A percentile compares a stretch with the other conserved stretches of the same genome.
phyloP scores from a whole-genome alignment of 1,284 basidiomycete species.

The Psilocybe mexicana region DNA sequence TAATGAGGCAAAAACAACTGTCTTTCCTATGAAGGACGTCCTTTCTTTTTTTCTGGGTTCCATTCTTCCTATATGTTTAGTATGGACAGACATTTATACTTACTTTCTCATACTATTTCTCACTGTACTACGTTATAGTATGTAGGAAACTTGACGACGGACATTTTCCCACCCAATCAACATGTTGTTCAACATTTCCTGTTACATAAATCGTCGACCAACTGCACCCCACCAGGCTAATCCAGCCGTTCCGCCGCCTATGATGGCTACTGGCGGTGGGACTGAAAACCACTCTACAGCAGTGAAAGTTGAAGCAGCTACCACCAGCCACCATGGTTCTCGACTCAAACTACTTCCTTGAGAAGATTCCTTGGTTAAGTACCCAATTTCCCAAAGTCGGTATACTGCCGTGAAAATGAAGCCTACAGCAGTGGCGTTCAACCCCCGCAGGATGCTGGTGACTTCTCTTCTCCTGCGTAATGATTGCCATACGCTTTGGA shows the following conservation, averaged over 20 bases:
- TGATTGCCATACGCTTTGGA: constrained; percentile 49
- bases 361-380: constrained; percentile 28
- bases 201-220: constrained; percentile 1
- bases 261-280: constrained; percentile 32
- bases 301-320: constrained; percentile 32
- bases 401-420: constrained; percentile 58
- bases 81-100: constrained; percentile 4
- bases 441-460: constrained; percentile 45
- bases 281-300: constrained; percentile 35
- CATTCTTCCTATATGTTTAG: constrained; percentile 4
- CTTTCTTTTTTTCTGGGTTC: constrained; percentile 14
- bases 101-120: constrained; percentile 5
- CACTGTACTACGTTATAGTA: background rate
- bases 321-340: constrained; percentile 39
- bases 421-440: constrained; percentile 56
- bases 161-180: background rate
- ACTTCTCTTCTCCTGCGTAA: constrained; percentile 42
- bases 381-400: constrained; percentile 46
- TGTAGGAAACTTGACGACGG: background rate
- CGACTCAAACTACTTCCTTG: constrained; percentile 30
- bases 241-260: constrained; percentile 32
- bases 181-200: background rate
- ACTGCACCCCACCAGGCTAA: constrained; percentile 34
- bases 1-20: constrained; percentile 13
- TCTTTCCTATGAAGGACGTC: constrained; percentile 19